Evolutionary conservation across 768 basidiomycete genomes (phyloP).

Genomic region (Boletus edulis): DNA sequence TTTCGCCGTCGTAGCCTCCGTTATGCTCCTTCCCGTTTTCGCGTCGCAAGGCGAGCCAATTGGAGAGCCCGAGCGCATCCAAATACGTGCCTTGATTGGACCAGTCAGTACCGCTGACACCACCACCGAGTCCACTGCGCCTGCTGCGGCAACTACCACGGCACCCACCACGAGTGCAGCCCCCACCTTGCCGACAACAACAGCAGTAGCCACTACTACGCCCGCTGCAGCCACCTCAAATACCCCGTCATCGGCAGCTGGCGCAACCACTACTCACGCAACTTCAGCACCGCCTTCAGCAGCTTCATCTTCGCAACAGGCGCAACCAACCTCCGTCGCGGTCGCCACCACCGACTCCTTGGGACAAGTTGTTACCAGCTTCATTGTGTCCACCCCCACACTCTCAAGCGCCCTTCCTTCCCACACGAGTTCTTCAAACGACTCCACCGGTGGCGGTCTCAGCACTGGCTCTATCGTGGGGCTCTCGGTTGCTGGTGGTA

Average conservation of each 20-base stretch:
- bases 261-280: neutral
- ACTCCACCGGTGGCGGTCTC: slow-evolving; percentile 37
- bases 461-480: slow-evolving; percentile 75
- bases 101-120: neutral
- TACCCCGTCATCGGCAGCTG: slow-evolving; percentile 3
- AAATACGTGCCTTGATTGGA: slow-evolving; percentile 12
- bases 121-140: neutral
- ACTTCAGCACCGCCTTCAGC: slow-evolving; percentile 1
- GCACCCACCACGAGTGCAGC: neutral
- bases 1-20: slow-evolving; percentile 27
- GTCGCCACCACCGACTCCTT: slow-evolving; percentile 28
- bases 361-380: slow-evolving; percentile 31
- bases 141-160: neutral
- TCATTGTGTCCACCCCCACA: slow-evolving; percentile 9
- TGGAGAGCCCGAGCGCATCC: slow-evolving; percentile 7
- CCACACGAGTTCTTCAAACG: slow-evolving; percentile 15
- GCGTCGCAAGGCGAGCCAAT: slow-evolving; percentile 22
- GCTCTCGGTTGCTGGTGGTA: slow-evolving; percentile 76
- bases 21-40: slow-evolving; percentile 24
- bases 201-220: slow-evolving; percentile 8
- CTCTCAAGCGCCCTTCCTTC: slow-evolving; percentile 29
- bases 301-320: neutral
- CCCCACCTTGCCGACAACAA: neutral
- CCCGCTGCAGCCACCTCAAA: slow-evolving; percentile 4
- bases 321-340: neutral